A percentile compares a stretch with the other conserved stretches of the same genome.
Conservation (phyloP, 768 basidiomycete genomes). For the Daedalea quercina region DNA sequence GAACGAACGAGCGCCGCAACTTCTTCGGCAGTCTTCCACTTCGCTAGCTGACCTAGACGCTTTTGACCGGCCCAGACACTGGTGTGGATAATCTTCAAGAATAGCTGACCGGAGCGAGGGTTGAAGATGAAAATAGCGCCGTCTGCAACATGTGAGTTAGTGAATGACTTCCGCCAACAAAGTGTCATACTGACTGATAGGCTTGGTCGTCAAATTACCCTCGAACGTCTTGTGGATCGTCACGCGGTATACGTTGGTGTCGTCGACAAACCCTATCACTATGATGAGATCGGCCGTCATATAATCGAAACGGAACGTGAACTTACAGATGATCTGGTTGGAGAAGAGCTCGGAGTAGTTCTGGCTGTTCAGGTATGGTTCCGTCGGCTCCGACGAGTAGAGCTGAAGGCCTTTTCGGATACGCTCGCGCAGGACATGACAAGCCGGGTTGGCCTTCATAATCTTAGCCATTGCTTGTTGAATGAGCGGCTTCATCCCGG, state of each 20-base stretch:
- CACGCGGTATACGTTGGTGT: conserved; percentile 99
- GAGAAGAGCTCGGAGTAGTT: conserved; percentile 96
- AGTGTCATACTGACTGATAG: conserved; percentile 62
- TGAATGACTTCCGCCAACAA: background rate
- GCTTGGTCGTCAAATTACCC: conserved; percentile 99
- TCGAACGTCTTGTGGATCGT: conserved; percentile 99
- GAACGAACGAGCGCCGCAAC: conserved; percentile 97
- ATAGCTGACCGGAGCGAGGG: conserved; percentile 95
- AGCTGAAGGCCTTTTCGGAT: conserved; percentile 97
- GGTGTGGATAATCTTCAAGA: conserved; percentile 99
- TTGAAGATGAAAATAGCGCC: conserved; percentile 99
- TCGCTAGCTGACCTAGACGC: conserved; percentile 97
- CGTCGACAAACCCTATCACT: conserved; percentile 91
- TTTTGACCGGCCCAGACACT: conserved; percentile 99
- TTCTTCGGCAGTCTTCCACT: conserved; percentile 99
- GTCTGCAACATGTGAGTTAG: conserved; percentile 34
- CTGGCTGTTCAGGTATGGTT: conserved; percentile 98
- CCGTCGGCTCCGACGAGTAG: conserved; percentile 98
- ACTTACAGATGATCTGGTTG: conserved; percentile 91
- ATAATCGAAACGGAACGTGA: background rate
- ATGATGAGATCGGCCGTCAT: background rate
- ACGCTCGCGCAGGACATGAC: conserved; percentile 95
- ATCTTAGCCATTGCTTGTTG: conserved; percentile 99
- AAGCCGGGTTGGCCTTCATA: conserved; percentile 99
- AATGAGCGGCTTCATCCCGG: conserved; percentile 94